These are phyloP conservation scores for Lasiodiplodia hormozganensis DNA, from an alignment of 2,329 filamentous ascomycete genomes.

Conservation along the genomic window DNA sequence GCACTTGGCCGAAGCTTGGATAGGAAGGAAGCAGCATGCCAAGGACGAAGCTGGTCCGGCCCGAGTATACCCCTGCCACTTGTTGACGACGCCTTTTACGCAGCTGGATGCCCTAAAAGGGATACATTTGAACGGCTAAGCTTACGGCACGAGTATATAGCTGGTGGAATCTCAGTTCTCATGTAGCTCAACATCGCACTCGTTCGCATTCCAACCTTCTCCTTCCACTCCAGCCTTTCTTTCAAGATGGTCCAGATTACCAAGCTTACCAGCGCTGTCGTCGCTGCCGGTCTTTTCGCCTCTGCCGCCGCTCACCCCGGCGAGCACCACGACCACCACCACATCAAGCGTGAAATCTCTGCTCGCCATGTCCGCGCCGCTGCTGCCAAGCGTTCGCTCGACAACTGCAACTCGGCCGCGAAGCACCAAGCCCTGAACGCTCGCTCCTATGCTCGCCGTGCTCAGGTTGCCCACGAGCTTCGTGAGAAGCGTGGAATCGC, in stretches of 20 bases:
- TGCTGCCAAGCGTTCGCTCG: conserved; percentile 35
- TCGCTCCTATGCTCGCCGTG: conserved; percentile 36
- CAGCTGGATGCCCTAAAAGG: background rate
- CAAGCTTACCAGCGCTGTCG: conserved; percentile 35
- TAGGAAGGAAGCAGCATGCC: conserved; percentile 3
- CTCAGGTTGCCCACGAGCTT: conserved; percentile 33
- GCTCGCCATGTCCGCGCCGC: conserved; percentile 36
- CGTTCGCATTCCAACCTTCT: background rate
- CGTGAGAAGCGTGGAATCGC: conserved; percentile 39
- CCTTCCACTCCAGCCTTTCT: background rate
- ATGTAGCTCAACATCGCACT: background rate
- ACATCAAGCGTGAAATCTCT: conserved; percentile 41
- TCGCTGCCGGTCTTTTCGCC: conserved; percentile 34
- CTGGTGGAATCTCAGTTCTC: background rate
- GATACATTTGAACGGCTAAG: background rate
- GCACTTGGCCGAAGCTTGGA: conserved; percentile 2
- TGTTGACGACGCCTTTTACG: conserved; percentile 22
- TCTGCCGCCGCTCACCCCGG: conserved; percentile 41
- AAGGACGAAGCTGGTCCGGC: background rate
- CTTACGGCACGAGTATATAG: background rate
- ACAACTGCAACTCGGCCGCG: conserved; percentile 33
- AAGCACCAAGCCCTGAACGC: conserved; percentile 35
- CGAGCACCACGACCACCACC: conserved; percentile 41
- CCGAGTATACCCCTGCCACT: conserved; percentile 9
- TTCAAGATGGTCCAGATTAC: conserved; percentile 36